Base-by-base conservation (phyloP, 2,329 filamentous ascomycete genomes). In the Coniella vitis region DNA sequence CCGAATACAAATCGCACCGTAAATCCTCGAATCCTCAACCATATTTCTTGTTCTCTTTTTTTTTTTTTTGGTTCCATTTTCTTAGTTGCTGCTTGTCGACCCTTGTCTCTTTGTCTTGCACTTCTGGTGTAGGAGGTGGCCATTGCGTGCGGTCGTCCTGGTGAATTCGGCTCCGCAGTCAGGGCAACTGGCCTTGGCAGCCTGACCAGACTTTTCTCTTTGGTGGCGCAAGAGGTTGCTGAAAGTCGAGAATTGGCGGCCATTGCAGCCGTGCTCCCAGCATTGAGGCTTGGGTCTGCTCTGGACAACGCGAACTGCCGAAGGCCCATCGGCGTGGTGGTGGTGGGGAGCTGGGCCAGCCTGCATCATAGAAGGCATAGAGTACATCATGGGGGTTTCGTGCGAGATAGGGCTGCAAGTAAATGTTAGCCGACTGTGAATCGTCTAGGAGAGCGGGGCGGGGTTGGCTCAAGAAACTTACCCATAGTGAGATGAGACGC, bases 211-310 rank as follows among this genome's bases (percentile, higher is more conserved):
- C 66, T 95, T 96, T 67, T 97, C 91, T 38, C 91, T 81, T 67
- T 96, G 90, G 65, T 97, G 91, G 54, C 91, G 79, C 34, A 96
- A 73, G 3, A 96, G 78, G 63, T 96, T 96, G 77, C 90, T 95
- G 64, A 96, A 96, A 3, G 91, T 96, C 16, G 89, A 95, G 63
- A 97, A 97, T 61, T 95, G 87, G 25, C 90, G 83, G 17, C 91
- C 91, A 60, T 96, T 95, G 73, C 91, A 97, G 10, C 90, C 91
- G 62, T 97, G 91, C 53, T 96, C 91, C 87, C 88, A 97, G 67
- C 91, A 96, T 64, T 95, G 89, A 39, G 90, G 90, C 69, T 95
- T 95, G n/a, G 89, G 89, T 56, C 87, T 79, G 58, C 81, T 83
- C 64, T 86, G 84, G 16, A 90, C 75, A 14, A 90, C 80, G 51